Evolutionary conservation across 1,139 yeast genomes (phyloP).

Genomic region (Yamadazyma sp.): DNA sequence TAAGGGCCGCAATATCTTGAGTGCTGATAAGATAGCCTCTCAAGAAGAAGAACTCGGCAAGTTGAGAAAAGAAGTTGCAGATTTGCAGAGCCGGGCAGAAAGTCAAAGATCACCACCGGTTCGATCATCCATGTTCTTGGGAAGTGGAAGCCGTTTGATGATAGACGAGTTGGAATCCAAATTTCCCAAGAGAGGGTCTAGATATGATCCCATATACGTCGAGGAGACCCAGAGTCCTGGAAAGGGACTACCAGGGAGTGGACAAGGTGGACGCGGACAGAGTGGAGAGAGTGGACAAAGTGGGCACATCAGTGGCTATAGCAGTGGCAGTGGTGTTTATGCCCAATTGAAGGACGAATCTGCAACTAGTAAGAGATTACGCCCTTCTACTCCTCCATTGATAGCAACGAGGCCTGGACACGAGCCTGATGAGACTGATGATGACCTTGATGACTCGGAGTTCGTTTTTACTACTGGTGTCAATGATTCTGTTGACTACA

Average conservation of each 20-base stretch:
- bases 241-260: background rate
- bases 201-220: slow-evolving; percentile 8
- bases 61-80: slow-evolving; percentile 20
- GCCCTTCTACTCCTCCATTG: background rate
- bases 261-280: no score
- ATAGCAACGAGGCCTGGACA: background rate
- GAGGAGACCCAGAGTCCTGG: slow-evolving; percentile 3
- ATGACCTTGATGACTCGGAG: background rate
- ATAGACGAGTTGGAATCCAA: slow-evolving; percentile 16
- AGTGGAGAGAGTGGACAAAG: background rate
- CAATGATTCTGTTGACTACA: background rate
- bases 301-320: background rate
- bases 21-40: slow-evolving; percentile 24
- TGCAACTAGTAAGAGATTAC: background rate
- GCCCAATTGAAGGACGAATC: background rate
- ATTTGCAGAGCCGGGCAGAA: slow-evolving; percentile 1
- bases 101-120: background rate
- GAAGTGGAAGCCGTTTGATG: slow-evolving; percentile 12
- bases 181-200: slow-evolving; percentile 7
- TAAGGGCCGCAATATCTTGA: slow-evolving; percentile 12
- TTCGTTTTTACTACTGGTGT: background rate
- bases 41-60: slow-evolving; percentile 30
- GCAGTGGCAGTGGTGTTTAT: background rate
- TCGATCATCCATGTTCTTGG: background rate
- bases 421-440: background rate